A percentile compares a stretch with the other conserved stretches of the same genome.
phyloP scores from a whole-genome alignment of 352 stramenopile species.

The Phytopythium vexans region DNA sequence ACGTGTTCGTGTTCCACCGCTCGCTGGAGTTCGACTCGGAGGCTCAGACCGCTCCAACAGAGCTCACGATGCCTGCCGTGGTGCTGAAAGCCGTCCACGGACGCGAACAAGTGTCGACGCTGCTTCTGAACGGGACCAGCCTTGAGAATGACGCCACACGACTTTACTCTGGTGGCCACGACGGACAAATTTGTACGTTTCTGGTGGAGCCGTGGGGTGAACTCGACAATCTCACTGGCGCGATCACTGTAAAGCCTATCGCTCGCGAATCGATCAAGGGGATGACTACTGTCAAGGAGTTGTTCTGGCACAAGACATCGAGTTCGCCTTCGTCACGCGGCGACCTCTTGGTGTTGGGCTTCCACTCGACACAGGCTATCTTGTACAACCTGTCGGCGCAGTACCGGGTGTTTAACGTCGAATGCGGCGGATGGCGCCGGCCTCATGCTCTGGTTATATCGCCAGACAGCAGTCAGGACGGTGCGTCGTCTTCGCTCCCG shows the following conservation, averaged over 20 bases:
- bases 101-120: constrained; percentile 62
- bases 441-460: constrained; percentile 54
- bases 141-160: constrained; percentile 1
- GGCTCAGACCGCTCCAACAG: too few relatives aligned
- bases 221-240: constrained; percentile 15
- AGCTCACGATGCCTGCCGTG: constrained; percentile 11
- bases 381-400: constrained; percentile 72
- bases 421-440: constrained; percentile 81
- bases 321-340: neutral
- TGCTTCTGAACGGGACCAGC: constrained; percentile 32
- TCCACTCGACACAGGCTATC: constrained; percentile 69
- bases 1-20: constrained; percentile 60
- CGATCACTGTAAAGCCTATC: constrained; percentile 27
- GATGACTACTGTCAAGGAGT: constrained; percentile 69
- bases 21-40: constrained; percentile 7
- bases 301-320: constrained; percentile 33
- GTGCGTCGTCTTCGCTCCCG: constrained; percentile 24
- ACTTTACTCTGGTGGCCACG: constrained; percentile 71
- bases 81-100: constrained; percentile 57
- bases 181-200: constrained; percentile 78
- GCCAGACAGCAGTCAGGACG: constrained; percentile 1
- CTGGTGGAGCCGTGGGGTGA: constrained; percentile 14
- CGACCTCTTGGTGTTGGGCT: constrained; percentile 82
- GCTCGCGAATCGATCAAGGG: constrained; percentile 74
- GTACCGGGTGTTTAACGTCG: constrained; percentile 72